A percentile compares a stretch with the other conserved stretches of the same genome.
Evolutionary conservation across 192 early-diverging fungal species (phyloP).

Genomic region (Oehlia diaphana): DNA sequence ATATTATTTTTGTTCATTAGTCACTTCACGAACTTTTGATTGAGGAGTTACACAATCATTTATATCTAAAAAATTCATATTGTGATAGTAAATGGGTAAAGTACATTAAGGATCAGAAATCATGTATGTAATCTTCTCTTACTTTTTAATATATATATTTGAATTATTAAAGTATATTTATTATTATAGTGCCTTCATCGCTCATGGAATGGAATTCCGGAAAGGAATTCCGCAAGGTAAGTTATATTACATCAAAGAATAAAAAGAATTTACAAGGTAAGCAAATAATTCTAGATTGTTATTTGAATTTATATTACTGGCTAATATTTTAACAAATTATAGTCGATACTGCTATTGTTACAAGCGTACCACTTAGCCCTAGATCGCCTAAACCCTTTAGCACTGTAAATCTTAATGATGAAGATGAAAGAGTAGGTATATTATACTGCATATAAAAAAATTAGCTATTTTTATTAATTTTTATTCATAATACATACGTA

Average conservation of each 20-base stretch:
- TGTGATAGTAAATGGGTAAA: conserved; percentile 64
- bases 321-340: not conserved
- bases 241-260: conserved; percentile 6
- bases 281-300: not conserved
- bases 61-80: conserved; percentile 78
- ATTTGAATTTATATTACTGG: not conserved
- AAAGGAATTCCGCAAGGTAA: conserved; percentile 8
- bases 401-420: conserved; percentile 27
- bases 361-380: not conserved
- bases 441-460: not conserved
- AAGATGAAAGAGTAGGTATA: conserved; percentile 49
- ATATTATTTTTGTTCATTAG: conserved; percentile 33
- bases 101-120: conserved; percentile 55
- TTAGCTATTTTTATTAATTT: not conserved
- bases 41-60: conserved; percentile 76
- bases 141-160: not conserved
- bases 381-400: conserved; percentile 13
- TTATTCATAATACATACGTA: not conserved
- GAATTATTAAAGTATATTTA: not conserved
- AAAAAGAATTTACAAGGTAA: conserved; percentile 42
- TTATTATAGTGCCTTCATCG: conserved; percentile 16
- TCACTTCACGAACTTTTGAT: conserved; percentile 60
- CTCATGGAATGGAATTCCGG: conserved; percentile 20
- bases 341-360: not conserved
- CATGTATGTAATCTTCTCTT: conserved; percentile 39